These are phyloP conservation scores for Neurospora sp. DNA, from an alignment of 495 filamentous ascomycete species.

Conservation along the genomic window DNA sequence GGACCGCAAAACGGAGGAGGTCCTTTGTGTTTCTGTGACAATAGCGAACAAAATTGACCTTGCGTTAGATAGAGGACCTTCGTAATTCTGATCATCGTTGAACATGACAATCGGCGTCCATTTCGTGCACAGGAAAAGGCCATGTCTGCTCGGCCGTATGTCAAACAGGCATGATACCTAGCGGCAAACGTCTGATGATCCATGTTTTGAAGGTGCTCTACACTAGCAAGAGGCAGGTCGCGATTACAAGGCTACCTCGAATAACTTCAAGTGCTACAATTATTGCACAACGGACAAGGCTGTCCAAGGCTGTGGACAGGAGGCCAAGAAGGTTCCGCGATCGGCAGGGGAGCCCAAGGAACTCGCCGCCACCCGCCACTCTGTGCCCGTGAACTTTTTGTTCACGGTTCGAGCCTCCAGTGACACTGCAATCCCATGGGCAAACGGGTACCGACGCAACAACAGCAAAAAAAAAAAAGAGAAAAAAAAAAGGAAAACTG, in stretches of 20 bases:
- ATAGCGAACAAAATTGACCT: not conserved
- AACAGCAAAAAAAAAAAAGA: not conserved
- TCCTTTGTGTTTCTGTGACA: not conserved
- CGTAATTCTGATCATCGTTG: not conserved
- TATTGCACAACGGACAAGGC: not conserved
- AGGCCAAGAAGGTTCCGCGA: not conserved
- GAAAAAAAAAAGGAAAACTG: not conserved
- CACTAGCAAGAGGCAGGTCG: not conserved
- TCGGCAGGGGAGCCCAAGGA: not conserved
- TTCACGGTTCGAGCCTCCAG: not conserved
- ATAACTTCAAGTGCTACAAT: not conserved
- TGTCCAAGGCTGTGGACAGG: not conserved
- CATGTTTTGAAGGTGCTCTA: not conserved
- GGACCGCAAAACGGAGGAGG: not conserved
- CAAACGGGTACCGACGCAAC: not conserved
- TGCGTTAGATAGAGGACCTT: not conserved
- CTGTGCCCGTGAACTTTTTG: not conserved
- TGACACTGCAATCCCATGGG: not conserved
- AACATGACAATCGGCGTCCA: not conserved
- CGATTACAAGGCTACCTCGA: not conserved
- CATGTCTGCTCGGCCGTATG: not conserved
- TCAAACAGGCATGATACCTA: not conserved
- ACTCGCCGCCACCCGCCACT: not conserved
- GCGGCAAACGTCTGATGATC: not conserved
- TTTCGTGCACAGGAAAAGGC: not conserved